Evolutionary conservation across 2,329 filamentous ascomycete species (phyloP), one percentile per base, ranked within the genome.

Genomic region (Acrocalymma vagum): DNA sequence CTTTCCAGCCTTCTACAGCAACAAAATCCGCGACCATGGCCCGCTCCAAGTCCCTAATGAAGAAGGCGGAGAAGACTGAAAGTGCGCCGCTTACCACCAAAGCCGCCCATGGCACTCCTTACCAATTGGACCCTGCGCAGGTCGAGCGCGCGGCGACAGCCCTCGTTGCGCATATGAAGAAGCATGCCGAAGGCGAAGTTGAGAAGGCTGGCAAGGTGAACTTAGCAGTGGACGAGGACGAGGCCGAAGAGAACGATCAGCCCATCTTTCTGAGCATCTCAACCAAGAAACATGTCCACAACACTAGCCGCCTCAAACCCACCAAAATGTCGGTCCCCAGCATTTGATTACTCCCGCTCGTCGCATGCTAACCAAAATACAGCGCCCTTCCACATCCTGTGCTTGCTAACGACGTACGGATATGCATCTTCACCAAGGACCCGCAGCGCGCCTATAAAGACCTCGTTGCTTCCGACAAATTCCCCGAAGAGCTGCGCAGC

Each of bases 361-460:
- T 28, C 7, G 10, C 17, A n/a, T 34, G 37, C 52, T 62, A 40
- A 62, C 26, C 30, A 2, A 2, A 5, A 16, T n/a, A 26, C 33
- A 73, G 69, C 61, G 60, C 78, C 54, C 77, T 95, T 37, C 89
- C 90, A 31, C 85, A 95, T 72, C 78, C 88, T 8, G 80, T 95
- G 49, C 85, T 80, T 51, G 80, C 84, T 53, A 74, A 81, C 41
- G 81, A 80, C 40, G 75, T 84, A 42, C 87, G 84, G 58, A 79
- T 96, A 71, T 96, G 92, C 73, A 78, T 96, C 46, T 95, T 96
- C 70, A 90, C 87, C 40, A 89, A 90, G 57, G 84, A 86, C 55
- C 84, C 85, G 2, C 91, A 96, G 78, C 84, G 91, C 53, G 81
- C 84, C 38, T 95, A 94, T 80, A 97, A 97, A 78, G 87, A 97